Evolutionary conservation across 176 grass and related monocot species (phyloP).

Genomic region (Oryza rufipogon): DNA sequence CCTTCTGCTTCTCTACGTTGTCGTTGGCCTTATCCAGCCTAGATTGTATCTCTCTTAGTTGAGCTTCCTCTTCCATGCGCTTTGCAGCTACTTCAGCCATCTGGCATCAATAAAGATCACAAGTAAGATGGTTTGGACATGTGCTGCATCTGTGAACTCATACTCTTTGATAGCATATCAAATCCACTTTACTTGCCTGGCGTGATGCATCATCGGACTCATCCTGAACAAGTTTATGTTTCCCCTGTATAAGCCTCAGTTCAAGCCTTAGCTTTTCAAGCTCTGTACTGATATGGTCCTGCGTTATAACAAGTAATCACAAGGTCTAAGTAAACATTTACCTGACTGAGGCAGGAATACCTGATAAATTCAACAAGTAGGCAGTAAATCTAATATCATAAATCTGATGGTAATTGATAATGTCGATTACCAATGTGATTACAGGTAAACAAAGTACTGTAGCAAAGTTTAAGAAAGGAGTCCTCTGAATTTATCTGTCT

Average conservation of each 20-base stretch:
- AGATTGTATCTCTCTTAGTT: conserved; percentile 47
- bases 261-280: conserved; percentile 52
- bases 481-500: background rate
- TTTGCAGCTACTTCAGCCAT: conserved; percentile 46
- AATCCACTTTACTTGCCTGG: conserved; percentile 43
- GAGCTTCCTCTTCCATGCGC: conserved; percentile 59
- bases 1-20: conserved; percentile 30
- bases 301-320: conserved; percentile 1
- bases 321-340: background rate
- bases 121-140: conserved; percentile 25
- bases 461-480: background rate
- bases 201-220: conserved; percentile 42
- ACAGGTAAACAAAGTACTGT: conserved; percentile 4
- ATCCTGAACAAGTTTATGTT: conserved; percentile 39
- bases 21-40: conserved; percentile 51
- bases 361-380: background rate
- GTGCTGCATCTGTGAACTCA: background rate
- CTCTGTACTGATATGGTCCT: conserved; percentile 55
- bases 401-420: conserved; percentile 21
- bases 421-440: background rate
- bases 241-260: conserved; percentile 31
- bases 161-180: conserved; percentile 21
- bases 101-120: conserved; percentile 44
- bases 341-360: conserved; percentile 1
- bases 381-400: background rate